phyloP scores from a whole-genome alignment of 2,329 filamentous ascomycete species.

The Alternaria triticimaculans region DNA sequence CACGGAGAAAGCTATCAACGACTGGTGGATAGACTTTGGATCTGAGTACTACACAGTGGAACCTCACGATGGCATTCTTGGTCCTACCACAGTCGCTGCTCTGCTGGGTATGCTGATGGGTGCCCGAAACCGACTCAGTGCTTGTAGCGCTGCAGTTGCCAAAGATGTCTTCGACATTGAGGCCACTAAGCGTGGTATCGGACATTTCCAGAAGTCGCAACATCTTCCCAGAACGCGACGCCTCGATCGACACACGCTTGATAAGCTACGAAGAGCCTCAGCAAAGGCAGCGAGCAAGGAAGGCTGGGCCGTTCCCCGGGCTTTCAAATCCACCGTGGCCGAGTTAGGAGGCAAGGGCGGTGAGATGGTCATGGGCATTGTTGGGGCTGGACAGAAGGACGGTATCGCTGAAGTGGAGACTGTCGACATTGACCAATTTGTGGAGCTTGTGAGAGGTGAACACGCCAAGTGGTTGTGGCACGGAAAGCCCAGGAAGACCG shows the following conservation, averaged over 20 bases:
- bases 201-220: conserved; percentile 87
- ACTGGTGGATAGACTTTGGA: conserved; percentile 97
- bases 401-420: conserved; percentile 94
- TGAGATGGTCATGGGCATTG: conserved; percentile 95
- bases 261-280: conserved; percentile 80
- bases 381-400: conserved; percentile 80
- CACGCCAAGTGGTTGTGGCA: conserved; percentile 93
- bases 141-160: conserved; percentile 79
- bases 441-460: conserved; percentile 78
- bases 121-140: conserved; percentile 85
- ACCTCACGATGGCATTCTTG: conserved; percentile 89
- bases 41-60: conserved; percentile 91
- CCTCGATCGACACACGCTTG: conserved; percentile 82
- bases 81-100: conserved; percentile 88
- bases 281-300: conserved; percentile 89
- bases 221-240: conserved; percentile 79
- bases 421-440: conserved; percentile 83
- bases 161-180: conserved; percentile 93
- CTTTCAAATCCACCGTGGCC: conserved; percentile 92
- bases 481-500: conserved; percentile 78
- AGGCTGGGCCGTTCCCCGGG: conserved; percentile 89
- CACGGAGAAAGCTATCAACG: conserved; percentile 85
- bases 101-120: conserved; percentile 88
- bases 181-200: conserved; percentile 81
- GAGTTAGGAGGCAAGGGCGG: conserved; percentile 93